A percentile compares a stretch with the other conserved stretches of the same genome.
Evolutionary conservation across 106 monocot species (phyloP).

Genomic region (Ottelia alismoides): DNA sequence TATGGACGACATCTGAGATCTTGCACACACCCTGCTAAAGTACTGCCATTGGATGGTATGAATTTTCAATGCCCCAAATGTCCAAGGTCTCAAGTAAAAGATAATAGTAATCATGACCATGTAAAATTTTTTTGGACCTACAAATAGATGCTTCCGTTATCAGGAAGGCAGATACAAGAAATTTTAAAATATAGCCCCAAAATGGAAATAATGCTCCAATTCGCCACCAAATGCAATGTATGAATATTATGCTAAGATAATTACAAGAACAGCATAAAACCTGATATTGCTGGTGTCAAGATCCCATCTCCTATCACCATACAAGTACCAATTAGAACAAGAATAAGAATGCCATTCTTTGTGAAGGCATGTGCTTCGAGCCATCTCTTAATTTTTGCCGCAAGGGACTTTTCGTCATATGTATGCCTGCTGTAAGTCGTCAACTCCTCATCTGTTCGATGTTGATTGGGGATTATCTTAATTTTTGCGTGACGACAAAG

Average conservation of each 20-base stretch:
- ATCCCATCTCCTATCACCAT: slow-evolving; percentile 89
- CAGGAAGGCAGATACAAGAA: too few species aligned
- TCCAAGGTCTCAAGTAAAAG: too few species aligned
- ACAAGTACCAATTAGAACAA: slow-evolving; percentile 89
- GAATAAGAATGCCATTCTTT: slow-evolving; percentile 64
- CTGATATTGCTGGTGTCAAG: slow-evolving; percentile 88
- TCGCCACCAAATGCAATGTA: too few species aligned
- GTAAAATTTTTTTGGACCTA: too few species aligned
- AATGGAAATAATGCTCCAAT: too few species aligned
- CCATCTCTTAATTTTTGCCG: slow-evolving; percentile 70
- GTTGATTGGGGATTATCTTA: slow-evolving; percentile 76
- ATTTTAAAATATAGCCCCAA: too few species aligned
- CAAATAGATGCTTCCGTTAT: too few species aligned
- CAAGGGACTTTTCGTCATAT: slow-evolving; percentile 59
- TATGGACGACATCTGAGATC: too few species aligned
- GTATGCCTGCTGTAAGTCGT: slow-evolving; percentile 81
- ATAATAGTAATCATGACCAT: too few species aligned
- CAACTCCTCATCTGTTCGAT: slow-evolving; percentile 75
- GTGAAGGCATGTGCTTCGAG: slow-evolving; percentile 54
- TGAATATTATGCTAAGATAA: not conserved
- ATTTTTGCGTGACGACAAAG: slow-evolving; percentile 84
- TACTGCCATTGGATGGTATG: too few species aligned
- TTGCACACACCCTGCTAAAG: too few species aligned
- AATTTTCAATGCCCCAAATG: too few species aligned
- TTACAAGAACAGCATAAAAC: slow-evolving; percentile 10